These are phyloP conservation scores for Herpetospermum pedunculosum DNA, from an alignment of 306 rosid genomes.

Conservation along the genomic window DNA sequence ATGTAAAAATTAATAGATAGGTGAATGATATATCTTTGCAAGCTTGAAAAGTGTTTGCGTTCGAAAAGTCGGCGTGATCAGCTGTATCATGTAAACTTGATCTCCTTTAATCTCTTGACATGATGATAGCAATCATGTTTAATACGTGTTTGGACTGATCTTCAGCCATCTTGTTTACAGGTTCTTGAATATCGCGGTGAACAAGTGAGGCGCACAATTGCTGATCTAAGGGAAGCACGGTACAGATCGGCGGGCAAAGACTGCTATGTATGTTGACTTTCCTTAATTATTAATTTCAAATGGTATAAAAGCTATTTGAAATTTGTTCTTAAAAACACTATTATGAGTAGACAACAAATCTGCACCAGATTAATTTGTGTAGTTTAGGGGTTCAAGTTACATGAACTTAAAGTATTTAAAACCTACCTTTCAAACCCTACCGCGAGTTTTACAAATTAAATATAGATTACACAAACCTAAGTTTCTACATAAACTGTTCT, in stretches of 20 bases:
- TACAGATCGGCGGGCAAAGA: constrained; percentile 81
- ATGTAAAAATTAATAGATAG: not conserved
- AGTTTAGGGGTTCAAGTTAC: not conserved
- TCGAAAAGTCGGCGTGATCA: not conserved
- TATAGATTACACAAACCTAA: not conserved
- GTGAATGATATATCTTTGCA: not conserved
- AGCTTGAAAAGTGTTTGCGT: not conserved
- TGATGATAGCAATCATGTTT: not conserved
- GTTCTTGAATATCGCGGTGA: constrained; percentile 99
- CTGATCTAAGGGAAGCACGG: constrained; percentile 86
- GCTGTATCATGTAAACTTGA: not conserved
- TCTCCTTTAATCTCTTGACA: not conserved
- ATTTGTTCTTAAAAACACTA: not conserved
- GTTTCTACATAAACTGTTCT: not conserved
- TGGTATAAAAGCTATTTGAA: not conserved
- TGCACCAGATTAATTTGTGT: not conserved
- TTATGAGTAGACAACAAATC: not conserved
- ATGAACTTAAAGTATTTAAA: not conserved
- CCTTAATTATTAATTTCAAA: not conserved
- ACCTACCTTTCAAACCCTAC: not conserved
- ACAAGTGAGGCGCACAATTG: constrained; percentile 86
- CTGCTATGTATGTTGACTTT: constrained; percentile 64
- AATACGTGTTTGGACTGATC: constrained; percentile 7
- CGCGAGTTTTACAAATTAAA: not conserved
- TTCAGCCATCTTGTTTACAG: constrained; percentile 24